Percentiles rank a stretch among this genome's conserved stretches.
These are phyloP conservation scores for Paraconiothyrium brasiliense DNA, from an alignment of 2,329 filamentous ascomycete genomes.

Conservation along the genomic window DNA sequence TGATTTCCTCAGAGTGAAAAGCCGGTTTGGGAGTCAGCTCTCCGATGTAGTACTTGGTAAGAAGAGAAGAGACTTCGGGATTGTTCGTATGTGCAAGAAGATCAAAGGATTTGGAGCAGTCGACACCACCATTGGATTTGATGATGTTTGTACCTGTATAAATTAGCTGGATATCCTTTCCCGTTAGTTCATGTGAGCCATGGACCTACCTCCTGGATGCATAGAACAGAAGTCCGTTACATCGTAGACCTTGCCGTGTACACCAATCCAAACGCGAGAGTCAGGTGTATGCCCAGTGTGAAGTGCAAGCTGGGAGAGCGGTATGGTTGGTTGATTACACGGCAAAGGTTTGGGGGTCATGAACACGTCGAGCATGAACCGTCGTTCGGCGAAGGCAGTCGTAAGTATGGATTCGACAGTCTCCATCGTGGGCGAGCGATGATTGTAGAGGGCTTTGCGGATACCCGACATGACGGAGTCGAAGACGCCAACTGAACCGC, in stretches of 20 bases:
- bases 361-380: constrained; percentile 38
- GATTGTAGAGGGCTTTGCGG: constrained; percentile 61
- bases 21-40: constrained; percentile 34
- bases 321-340: constrained; percentile 35
- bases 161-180: background rate
- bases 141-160: constrained; percentile 78
- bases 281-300: constrained; percentile 41
- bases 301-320: constrained; percentile 33
- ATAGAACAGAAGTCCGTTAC: constrained; percentile 81
- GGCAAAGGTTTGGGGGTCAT: constrained; percentile 38
- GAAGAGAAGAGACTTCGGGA: constrained; percentile 67
- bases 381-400: constrained; percentile 35
- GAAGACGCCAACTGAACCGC: constrained; percentile 60
- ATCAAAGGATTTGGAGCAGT: constrained; percentile 92
- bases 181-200: background rate
- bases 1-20: constrained; percentile 31
- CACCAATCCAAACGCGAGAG: constrained; percentile 76
- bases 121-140: constrained; percentile 81
- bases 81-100: constrained; percentile 89
- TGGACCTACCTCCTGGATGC: constrained; percentile 72
- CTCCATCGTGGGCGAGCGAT: constrained; percentile 35
- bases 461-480: constrained; percentile 67
- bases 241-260: constrained; percentile 92
- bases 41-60: constrained; percentile 38
- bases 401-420: constrained; percentile 33